Base-by-base conservation (phyloP, 83 land plant genomes). In the Isoetes engelmannii region DNA sequence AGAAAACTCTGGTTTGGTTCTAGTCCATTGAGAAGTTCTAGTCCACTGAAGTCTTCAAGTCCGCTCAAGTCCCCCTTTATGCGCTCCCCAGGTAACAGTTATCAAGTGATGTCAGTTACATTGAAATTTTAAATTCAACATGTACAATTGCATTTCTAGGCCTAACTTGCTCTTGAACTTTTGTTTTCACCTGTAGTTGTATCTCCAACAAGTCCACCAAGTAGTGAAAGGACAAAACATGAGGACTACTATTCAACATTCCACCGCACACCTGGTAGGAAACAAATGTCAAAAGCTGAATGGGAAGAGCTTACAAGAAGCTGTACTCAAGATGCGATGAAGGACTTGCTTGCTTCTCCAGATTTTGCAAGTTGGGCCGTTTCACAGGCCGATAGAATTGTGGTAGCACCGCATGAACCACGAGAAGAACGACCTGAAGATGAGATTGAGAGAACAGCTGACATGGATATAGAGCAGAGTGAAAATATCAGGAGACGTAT, bases 291-390 rank as follows among this genome's bases (percentile, higher is more conserved):
- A 44, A 44, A 9, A 46, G 15, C 6, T n/a, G 71, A 69, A 41
- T 48, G 50, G 71, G 54, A 50, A 37, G 42, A 69, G 37, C 43
- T 54, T 19, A 50, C 56, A 37, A 53, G 54, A 8, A 37, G 28
- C 8, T 51, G 21, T 13, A 69, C 71, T 15, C 20, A 69, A 47
- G 18, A 54, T 41, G 71, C 71, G 42, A 47, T 69, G n/a, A 48
- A 69, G 21, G 53, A 49, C 7, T n/a, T 69, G 21, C 57, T 51
- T 13, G 67, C 71, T 28, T 69, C 71, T n/a, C 71, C 71, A 37
- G 53, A 69, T 58, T 69, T 69, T 69, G 71, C 71, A 5, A n/a
- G 7, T 6, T 69, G 71, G 71, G 21, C 53, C 53, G 69, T 46
- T 4, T 6, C 4, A 4, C 41, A 61, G 41, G 64, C 64, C 5